Conservation (phyloP, 2,329 filamentous ascomycete genomes). For the Trichoderma atrobrunneum region DNA sequence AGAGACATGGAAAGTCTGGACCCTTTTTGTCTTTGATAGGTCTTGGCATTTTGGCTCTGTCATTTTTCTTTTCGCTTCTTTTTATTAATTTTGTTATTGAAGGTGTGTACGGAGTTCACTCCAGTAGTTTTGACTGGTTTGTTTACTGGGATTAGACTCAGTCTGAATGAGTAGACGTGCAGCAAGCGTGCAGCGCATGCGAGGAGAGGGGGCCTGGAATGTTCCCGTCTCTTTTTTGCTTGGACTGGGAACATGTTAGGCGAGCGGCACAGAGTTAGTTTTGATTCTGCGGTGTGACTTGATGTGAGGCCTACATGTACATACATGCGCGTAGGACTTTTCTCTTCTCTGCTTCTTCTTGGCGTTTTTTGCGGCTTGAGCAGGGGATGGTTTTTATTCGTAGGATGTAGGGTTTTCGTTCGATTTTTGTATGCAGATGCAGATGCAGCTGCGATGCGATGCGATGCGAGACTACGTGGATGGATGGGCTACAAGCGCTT, state of each 20-base stretch:
- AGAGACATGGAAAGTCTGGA: neutral
- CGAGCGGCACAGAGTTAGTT: neutral
- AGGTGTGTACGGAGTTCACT: neutral
- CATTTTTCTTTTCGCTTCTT: neutral
- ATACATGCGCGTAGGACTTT: neutral
- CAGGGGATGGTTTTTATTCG: neutral
- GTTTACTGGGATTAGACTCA: neutral
- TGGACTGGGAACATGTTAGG: neutral
- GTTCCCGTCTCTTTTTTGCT: neutral
- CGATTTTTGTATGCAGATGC: neutral
- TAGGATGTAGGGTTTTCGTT: neutral
- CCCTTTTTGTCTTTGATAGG: neutral
- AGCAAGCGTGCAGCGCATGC: neutral
- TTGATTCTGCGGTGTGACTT: constrained; percentile 7
- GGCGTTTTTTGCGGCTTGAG: neutral
- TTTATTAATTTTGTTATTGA: neutral
- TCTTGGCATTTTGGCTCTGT: neutral
- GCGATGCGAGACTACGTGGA: neutral
- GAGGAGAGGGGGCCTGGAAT: neutral
- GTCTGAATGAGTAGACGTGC: neutral
- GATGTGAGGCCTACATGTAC: constrained; percentile 3
- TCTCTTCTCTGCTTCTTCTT: neutral
- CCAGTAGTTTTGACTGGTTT: neutral
- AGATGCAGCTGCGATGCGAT: neutral
- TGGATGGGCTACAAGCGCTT: neutral